These are phyloP conservation scores for Lipomyces orientalis DNA, from an alignment of 805 yeast species.

Conservation along the genomic window DNA sequence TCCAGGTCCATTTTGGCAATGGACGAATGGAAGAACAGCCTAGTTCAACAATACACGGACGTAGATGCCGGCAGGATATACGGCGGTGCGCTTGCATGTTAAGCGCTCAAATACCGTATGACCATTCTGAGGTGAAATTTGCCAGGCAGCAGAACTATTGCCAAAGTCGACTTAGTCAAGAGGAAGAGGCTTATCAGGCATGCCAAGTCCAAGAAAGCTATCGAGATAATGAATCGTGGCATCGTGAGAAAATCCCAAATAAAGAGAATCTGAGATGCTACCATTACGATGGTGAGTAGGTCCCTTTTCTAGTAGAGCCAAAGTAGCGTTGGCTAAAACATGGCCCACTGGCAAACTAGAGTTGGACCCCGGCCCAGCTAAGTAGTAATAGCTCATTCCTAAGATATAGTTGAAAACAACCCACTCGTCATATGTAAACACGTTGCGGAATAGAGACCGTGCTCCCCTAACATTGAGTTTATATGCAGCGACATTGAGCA, in stretches of 20 bases:
- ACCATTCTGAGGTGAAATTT: slow-evolving; percentile 65
- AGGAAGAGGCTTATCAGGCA: slow-evolving; percentile 52
- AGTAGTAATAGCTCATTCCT: slow-evolving; percentile 54
- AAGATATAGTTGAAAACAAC: slow-evolving; percentile 50
- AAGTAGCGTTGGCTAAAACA: slow-evolving; percentile 55
- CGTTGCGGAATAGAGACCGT: slow-evolving; percentile 51
- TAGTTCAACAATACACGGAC: slow-evolving; percentile 60
- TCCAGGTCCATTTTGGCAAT: slow-evolving; percentile 60
- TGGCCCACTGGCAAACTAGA: slow-evolving; percentile 52
- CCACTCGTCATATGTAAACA: slow-evolving; percentile 60
- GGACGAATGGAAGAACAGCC: slow-evolving; percentile 58
- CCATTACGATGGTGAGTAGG: slow-evolving; percentile 38
- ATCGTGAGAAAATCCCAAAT: slow-evolving; percentile 61
- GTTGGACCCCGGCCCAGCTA: slow-evolving; percentile 57
- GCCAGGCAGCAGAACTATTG: slow-evolving; percentile 54
- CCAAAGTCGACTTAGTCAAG: slow-evolving; percentile 54
- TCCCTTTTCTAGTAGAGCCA: slow-evolving; percentile 51
- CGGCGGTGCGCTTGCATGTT: slow-evolving; percentile 49
- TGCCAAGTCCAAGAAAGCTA: slow-evolving; percentile 56
- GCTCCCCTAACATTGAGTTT: slow-evolving; percentile 53
- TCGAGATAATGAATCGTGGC: slow-evolving; percentile 59
- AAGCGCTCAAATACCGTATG: slow-evolving; percentile 58
- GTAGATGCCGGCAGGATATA: slow-evolving; percentile 42
- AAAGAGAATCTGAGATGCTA: slow-evolving; percentile 43
- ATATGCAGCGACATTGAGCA: slow-evolving; percentile 57